phyloP scores from a whole-genome alignment of 1,139 yeast genomes.

The Hanseniaspora uvarum region DNA sequence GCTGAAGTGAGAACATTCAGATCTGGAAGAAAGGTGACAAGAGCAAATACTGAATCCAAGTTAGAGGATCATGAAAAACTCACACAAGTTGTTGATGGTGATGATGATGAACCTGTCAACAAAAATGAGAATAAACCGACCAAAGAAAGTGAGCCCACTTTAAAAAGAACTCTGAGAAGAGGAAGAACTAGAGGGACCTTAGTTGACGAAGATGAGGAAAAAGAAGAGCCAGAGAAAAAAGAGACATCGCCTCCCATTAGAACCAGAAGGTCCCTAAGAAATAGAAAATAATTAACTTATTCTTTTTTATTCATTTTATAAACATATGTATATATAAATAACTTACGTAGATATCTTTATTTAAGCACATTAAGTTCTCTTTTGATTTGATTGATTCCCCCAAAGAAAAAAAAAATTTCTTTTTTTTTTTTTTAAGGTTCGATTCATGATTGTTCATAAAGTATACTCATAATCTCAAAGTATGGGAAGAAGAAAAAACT shows the following conservation, averaged over 20 bases:
- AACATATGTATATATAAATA: conserved; percentile 2
- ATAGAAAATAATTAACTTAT: background rate
- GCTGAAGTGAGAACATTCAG: conserved; percentile 6
- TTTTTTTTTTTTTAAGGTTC: background rate
- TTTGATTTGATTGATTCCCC: background rate
- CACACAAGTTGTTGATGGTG: background rate
- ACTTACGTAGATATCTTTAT: background rate
- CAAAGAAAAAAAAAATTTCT: no score
- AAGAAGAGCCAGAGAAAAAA: background rate
- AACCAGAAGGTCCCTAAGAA: conserved; percentile 1
- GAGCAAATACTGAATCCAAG: conserved; percentile 11
- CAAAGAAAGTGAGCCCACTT: background rate
- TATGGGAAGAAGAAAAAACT: background rate
- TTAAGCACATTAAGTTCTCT: background rate
- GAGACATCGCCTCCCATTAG: background rate
- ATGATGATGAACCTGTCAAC: conserved; percentile 17
- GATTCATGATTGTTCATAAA: background rate
- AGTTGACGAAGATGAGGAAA: background rate
- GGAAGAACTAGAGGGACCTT: background rate
- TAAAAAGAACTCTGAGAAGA: conserved; percentile 6
- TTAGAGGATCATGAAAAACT: conserved; percentile 17
- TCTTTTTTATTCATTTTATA: background rate
- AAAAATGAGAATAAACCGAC: conserved; percentile 12
- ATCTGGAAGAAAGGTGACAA: conserved; percentile 5
- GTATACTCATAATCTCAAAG: no score